These are phyloP conservation scores for Diaporthe australafricana DNA, from an alignment of 2,329 filamentous ascomycete species.

Conservation along the genomic window DNA sequence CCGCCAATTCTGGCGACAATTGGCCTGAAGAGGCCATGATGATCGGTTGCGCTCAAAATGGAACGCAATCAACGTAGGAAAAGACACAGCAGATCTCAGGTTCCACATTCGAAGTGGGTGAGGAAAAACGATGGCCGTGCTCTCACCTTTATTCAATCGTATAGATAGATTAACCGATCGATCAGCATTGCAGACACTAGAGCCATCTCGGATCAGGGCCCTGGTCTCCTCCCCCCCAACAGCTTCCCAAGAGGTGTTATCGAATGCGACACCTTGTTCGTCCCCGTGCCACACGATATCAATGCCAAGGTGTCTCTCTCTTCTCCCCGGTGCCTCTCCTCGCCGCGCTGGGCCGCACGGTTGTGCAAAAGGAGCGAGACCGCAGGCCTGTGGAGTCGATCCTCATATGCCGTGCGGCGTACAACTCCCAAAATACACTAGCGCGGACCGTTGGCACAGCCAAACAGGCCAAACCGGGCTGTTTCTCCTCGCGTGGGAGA, in stretches of 20 bases:
- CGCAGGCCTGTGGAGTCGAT: slow-evolving; percentile 1
- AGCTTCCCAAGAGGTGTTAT: not conserved
- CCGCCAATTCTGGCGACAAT: slow-evolving; percentile 31
- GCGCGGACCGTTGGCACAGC: slow-evolving; percentile 10
- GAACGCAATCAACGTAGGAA: not conserved
- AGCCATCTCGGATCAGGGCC: slow-evolving; percentile 8
- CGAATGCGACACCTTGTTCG: slow-evolving; percentile 13
- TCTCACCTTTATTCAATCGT: slow-evolving; percentile 20
- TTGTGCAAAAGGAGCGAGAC: not conserved
- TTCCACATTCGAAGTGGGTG: not conserved
- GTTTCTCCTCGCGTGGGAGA: slow-evolving; percentile 5
- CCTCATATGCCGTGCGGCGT: slow-evolving; percentile 25
- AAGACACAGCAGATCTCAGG: slow-evolving; percentile 4
- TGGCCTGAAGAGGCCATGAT: slow-evolving; percentile 19
- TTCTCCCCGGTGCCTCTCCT: not conserved
- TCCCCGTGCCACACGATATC: slow-evolving; percentile 9
- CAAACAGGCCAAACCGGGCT: not conserved
- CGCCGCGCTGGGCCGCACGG: not conserved
- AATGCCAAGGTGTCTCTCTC: not conserved
- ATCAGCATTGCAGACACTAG: slow-evolving; percentile 14
- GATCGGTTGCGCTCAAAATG: not conserved
- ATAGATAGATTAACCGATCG: not conserved
- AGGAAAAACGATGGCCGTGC: slow-evolving; percentile 4
- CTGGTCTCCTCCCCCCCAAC: not conserved
- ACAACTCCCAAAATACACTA: slow-evolving; percentile 7